phyloP scores from a whole-genome alignment of 2,329 filamentous ascomycete genomes.

The Esteya vermicola region DNA sequence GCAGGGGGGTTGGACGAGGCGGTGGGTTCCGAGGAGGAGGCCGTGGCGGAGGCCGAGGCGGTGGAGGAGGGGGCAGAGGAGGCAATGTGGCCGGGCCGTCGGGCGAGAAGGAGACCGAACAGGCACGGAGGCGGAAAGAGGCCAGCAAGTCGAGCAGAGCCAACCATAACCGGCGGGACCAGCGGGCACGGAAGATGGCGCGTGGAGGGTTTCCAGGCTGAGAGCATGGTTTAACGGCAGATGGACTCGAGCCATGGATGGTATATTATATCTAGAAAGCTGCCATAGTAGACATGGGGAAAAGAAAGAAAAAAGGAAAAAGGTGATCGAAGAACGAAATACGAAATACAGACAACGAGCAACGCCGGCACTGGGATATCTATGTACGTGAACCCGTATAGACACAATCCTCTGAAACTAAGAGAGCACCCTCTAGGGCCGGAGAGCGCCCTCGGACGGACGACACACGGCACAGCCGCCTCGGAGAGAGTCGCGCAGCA shows the following conservation, averaged over 20 bases:
- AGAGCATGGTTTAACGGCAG: background rate
- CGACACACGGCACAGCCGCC: conserved; percentile 49
- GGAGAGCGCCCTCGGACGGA: background rate
- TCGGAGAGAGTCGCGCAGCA: conserved; percentile 57
- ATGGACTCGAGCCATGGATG: too few species aligned
- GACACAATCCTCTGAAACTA: too few species aligned
- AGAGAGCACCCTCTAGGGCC: background rate
- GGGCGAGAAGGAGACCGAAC: conserved; percentile 57
- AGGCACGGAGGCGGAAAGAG: conserved; percentile 63
- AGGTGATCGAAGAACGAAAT: background rate
- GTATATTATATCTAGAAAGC: too few species aligned
- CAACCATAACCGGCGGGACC: conserved; percentile 75
- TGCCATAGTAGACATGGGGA: too few species aligned
- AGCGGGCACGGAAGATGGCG: conserved; percentile 50
- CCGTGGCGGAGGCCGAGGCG: conserved; percentile 19
- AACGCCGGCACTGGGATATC: too few species aligned
- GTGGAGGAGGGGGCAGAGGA: conserved; percentile 30
- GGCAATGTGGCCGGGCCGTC: conserved; percentile 50
- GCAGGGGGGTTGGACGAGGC: background rate
- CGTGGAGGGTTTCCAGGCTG: conserved; percentile 27
- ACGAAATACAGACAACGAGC: too few species aligned
- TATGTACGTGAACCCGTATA: too few species aligned
- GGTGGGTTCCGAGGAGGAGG: background rate
- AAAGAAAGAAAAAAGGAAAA: background rate
- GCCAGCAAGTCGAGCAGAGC: conserved; percentile 67